Conservation (phyloP, 1,284 basidiomycete genomes). For the Boletellus dicymbophilus region DNA sequence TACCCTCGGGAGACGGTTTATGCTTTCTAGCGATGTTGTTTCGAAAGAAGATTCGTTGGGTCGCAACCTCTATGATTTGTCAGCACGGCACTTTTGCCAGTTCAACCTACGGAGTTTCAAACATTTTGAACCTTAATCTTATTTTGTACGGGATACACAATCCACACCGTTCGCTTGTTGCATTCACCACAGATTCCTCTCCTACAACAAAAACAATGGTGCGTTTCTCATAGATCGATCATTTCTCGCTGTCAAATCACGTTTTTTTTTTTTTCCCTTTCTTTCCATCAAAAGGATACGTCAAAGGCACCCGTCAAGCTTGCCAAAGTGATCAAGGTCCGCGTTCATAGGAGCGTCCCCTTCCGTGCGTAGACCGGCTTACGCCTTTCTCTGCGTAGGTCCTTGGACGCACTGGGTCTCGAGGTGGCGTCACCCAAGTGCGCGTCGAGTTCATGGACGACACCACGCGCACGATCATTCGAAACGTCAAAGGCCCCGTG, state of each 20-base stretch:
- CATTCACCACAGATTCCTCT: slow-evolving; percentile 2
- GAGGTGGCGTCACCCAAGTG: slow-evolving; percentile 99
- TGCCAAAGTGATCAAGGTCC: slow-evolving; percentile 93
- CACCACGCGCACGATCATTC: slow-evolving; percentile 93
- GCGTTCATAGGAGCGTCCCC: background rate
- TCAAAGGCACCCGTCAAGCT: slow-evolving; percentile 93
- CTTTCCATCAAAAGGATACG: too few relatives aligned
- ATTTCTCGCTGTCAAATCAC: background rate
- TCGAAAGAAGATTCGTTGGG: too few relatives aligned
- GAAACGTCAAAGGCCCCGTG: slow-evolving; percentile 99
- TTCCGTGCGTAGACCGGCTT: too few relatives aligned
- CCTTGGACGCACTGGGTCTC: slow-evolving; percentile 98
- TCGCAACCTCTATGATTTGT: too few relatives aligned
- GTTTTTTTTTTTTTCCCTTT: too few relatives aligned
- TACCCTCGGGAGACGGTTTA: too few relatives aligned
- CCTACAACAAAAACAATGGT: slow-evolving; percentile 27
- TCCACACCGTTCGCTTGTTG: slow-evolving; percentile 16
- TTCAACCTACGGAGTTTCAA: slow-evolving; percentile 28
- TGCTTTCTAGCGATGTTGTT: too few relatives aligned
- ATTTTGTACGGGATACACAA: slow-evolving; percentile 17
- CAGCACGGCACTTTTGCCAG: too few relatives aligned
- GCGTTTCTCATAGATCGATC: slow-evolving; percentile 11
- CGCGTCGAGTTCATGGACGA: slow-evolving; percentile 99
- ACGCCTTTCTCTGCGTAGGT: slow-evolving; percentile 54
- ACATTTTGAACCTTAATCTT: slow-evolving; percentile 29